Evolutionary conservation across 306 rosid species (phyloP).

Genomic region (Sphenostylis stenocarpa): DNA sequence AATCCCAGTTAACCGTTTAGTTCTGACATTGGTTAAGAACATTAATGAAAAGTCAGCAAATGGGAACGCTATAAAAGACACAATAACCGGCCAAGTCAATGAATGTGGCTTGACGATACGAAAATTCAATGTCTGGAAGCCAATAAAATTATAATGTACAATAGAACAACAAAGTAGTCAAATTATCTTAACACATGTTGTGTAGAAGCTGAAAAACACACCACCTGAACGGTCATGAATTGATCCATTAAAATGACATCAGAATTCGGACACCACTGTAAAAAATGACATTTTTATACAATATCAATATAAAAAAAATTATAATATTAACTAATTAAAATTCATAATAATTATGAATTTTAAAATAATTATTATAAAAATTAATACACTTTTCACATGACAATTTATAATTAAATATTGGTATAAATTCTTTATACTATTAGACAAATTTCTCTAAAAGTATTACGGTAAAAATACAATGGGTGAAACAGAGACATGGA

Average conservation of each 20-base stretch:
- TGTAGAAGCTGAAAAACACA: background rate
- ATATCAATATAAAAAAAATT: background rate
- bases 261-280: background rate
- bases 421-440: background rate
- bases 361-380: background rate
- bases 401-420: background rate
- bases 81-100: background rate
- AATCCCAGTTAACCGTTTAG: background rate
- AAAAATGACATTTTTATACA: background rate
- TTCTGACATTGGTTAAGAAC: background rate
- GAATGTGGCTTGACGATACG: background rate
- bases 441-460: background rate
- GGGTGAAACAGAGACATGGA: background rate
- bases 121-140: background rate
- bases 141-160: background rate
- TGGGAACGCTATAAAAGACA: background rate
- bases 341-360: background rate
- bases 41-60: background rate
- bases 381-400: background rate
- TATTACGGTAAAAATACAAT: background rate
- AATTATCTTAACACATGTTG: background rate
- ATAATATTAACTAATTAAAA: background rate
- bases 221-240: background rate
- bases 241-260: background rate
- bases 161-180: background rate